Evolutionary conservation across 345 rosid species (phyloP).

Genomic region (Aquilaria malaccensis): DNA sequence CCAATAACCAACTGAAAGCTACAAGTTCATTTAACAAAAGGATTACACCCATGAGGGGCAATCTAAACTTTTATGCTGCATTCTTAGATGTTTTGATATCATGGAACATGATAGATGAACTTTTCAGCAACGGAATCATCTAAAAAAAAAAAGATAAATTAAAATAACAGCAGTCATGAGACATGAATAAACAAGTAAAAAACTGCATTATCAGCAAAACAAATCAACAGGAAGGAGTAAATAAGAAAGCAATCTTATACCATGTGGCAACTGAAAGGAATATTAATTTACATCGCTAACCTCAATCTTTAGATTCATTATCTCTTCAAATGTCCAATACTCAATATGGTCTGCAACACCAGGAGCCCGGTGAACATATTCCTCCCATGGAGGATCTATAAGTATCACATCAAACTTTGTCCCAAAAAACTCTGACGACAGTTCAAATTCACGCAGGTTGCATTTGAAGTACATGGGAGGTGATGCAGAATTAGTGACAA

Average conservation of each 20-base stretch:
- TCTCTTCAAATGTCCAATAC: conserved; percentile 97
- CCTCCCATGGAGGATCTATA: conserved; percentile 99
- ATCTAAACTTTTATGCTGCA: no score
- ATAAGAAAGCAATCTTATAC: neutral
- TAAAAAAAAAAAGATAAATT: no score
- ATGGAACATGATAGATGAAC: no score
- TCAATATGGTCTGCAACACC: conserved; percentile 97
- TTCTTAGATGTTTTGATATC: no score
- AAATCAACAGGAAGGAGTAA: neutral
- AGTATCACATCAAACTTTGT: conserved; percentile 98
- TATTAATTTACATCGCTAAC: conserved; percentile 24
- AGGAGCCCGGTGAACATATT: conserved; percentile 98
- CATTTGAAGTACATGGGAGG: conserved; percentile 88
- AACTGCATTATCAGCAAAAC: neutral
- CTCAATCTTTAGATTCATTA: conserved; percentile 91
- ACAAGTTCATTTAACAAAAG: no score
- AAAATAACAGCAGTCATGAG: conserved; percentile 1
- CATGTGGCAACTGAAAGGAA: conserved; percentile 9
- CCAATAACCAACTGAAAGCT: no score
- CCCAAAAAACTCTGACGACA: conserved; percentile 87
- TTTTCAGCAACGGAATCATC: no score
- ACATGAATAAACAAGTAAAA: neutral
- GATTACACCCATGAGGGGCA: no score
- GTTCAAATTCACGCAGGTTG: conserved; percentile 77
- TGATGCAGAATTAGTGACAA: conserved; percentile 83